phyloP scores from a whole-genome alignment of 2,329 filamentous ascomycete species.

The Orbilia quercus region DNA sequence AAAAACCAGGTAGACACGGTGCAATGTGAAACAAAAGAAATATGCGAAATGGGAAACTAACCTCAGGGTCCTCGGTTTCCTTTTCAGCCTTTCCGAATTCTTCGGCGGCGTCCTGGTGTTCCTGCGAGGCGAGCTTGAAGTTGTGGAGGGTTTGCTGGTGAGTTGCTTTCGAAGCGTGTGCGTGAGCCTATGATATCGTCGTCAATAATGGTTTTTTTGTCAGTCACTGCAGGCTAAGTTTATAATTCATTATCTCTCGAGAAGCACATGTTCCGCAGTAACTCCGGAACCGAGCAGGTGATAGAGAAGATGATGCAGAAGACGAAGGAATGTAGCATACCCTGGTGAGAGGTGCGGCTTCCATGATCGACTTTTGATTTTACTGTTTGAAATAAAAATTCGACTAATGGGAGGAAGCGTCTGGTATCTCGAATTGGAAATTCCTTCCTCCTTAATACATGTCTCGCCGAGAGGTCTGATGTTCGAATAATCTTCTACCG shows the following conservation, averaged over 20 bases:
- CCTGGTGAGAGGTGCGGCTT: slow-evolving; percentile 56
- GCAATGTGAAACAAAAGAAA: slow-evolving; percentile 48
- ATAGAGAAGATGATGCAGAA: no score
- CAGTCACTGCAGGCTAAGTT: no score
- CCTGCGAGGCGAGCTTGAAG: slow-evolving; percentile 56
- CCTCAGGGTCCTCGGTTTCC: slow-evolving; percentile 56
- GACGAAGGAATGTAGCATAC: slow-evolving; percentile 40
- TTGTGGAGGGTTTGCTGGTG: slow-evolving; percentile 56
- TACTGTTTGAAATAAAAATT: slow-evolving; percentile 12
- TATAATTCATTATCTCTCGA: slow-evolving; percentile 4
- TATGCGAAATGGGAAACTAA: slow-evolving; percentile 52
- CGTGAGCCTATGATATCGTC: slow-evolving; percentile 51
- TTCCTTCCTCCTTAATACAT: slow-evolving; percentile 56
- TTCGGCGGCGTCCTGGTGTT: slow-evolving; percentile 56
- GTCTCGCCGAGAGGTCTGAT: slow-evolving; percentile 19
- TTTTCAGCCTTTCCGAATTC: slow-evolving; percentile 55
- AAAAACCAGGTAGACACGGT: slow-evolving; percentile 18
- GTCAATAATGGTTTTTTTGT: slow-evolving; percentile 7
- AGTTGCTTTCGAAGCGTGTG: slow-evolving; percentile 56
- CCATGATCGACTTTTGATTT: slow-evolving; percentile 42
- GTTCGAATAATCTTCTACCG: not conserved
- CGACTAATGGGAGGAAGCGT: slow-evolving; percentile 5
- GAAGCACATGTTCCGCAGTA: slow-evolving; percentile 24
- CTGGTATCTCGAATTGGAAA: slow-evolving; percentile 43
- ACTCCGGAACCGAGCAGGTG: slow-evolving; percentile 27